Evolutionary conservation across 805 yeast genomes (phyloP).

Genomic region (Teunomyces pallodes): DNA sequence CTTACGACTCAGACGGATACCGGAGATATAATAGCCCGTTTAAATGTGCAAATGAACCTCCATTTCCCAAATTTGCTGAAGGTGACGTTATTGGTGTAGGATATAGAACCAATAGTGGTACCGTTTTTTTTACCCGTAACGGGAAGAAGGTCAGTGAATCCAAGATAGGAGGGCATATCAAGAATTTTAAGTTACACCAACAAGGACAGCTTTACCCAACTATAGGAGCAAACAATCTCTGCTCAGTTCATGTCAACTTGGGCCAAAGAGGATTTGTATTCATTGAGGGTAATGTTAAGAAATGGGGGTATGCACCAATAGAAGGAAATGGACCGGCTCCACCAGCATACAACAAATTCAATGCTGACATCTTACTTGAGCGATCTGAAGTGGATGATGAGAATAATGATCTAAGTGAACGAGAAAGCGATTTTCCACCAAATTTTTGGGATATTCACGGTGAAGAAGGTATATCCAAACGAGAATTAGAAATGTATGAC

Average conservation of each 20-base stretch:
- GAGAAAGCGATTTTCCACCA: slow-evolving; percentile 55
- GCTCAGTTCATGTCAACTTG: slow-evolving; percentile 81
- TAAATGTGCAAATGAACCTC: slow-evolving; percentile 41
- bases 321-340: slow-evolving; percentile 91
- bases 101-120: slow-evolving; percentile 75
- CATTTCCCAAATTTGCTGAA: slow-evolving; percentile 58
- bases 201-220: slow-evolving; percentile 71
- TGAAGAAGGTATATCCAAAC: slow-evolving; percentile 8
- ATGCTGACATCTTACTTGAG: slow-evolving; percentile 75
- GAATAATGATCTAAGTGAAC: slow-evolving; percentile 34
- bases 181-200: slow-evolving; percentile 56
- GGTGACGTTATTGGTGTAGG: slow-evolving; percentile 97
- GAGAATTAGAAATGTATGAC: background rate
- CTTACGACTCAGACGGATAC: slow-evolving; percentile 85
- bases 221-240: slow-evolving; percentile 78
- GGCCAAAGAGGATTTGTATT: slow-evolving; percentile 90
- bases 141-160: slow-evolving; percentile 87
- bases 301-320: slow-evolving; percentile 93
- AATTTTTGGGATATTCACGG: slow-evolving; percentile 47
- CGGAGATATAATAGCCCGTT: slow-evolving; percentile 82
- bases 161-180: slow-evolving; percentile 74
- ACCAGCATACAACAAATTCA: slow-evolving; percentile 83
- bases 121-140: slow-evolving; percentile 89
- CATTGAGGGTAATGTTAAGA: slow-evolving; percentile 89
- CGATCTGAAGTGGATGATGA: slow-evolving; percentile 52